These are phyloP conservation scores for Solanum chacoense DNA, from an alignment of 305 asterid genomes.

Conservation along the genomic window DNA sequence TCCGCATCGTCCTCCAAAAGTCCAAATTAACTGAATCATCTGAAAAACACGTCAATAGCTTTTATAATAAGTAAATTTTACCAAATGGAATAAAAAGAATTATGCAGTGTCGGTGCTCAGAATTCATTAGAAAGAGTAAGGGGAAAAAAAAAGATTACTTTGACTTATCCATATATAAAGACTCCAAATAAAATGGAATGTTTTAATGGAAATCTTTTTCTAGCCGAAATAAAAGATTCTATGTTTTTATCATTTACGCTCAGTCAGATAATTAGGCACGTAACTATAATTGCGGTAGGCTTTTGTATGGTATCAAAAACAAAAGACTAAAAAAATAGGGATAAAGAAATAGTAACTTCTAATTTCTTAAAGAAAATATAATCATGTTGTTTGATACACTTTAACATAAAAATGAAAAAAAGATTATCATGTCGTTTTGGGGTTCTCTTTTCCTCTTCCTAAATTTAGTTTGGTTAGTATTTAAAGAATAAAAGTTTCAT, in stretches of 20 bases:
- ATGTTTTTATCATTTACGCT: background rate
- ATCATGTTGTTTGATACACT: background rate
- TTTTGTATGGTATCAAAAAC: background rate
- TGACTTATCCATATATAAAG: background rate
- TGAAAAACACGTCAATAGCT: no score
- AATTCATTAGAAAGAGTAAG: background rate
- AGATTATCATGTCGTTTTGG: background rate
- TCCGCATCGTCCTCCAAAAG: no score
- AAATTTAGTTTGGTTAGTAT: background rate
- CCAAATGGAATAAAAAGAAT: background rate
- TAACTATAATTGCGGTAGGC: background rate
- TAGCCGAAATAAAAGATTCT: background rate
- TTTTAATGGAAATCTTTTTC: background rate
- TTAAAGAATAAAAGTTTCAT: background rate
- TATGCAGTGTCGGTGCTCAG: background rate
- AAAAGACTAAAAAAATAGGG: background rate
- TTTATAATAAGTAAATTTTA: no score
- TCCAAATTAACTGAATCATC: no score
- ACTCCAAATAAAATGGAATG: background rate
- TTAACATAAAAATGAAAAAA: background rate
- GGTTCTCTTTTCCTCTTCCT: background rate
- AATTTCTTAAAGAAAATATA: background rate
- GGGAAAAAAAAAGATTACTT: background rate
- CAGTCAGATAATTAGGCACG: background rate
- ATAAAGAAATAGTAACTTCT: background rate